These are phyloP conservation scores for Lasiodiplodia citricola DNA, from an alignment of 2,329 filamentous ascomycete species.

Conservation along the genomic window DNA sequence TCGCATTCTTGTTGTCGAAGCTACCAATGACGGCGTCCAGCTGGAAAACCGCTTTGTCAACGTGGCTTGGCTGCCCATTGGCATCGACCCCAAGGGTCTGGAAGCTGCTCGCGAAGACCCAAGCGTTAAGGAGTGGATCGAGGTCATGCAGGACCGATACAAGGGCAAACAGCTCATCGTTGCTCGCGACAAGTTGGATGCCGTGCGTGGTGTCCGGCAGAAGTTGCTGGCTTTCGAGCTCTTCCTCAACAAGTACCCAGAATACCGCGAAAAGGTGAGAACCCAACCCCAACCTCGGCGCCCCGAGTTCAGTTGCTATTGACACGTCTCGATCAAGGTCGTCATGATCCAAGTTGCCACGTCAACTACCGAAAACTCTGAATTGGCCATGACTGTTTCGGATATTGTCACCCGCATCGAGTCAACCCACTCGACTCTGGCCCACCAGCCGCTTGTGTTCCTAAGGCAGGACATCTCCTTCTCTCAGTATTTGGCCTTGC, in stretches of 20 bases:
- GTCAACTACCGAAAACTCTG: slow-evolving; percentile 84
- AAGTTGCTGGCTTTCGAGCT: slow-evolving; percentile 92
- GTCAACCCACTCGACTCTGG: slow-evolving; percentile 85
- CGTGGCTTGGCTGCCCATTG: slow-evolving; percentile 83
- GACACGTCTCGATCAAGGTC: slow-evolving; percentile 55
- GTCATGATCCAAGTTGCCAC: slow-evolving; percentile 94
- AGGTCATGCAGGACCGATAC: slow-evolving; percentile 81
- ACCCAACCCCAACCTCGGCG: neutral
- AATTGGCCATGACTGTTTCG: slow-evolving; percentile 85
- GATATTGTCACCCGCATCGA: slow-evolving; percentile 96
- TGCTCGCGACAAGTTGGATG: slow-evolving; percentile 90
- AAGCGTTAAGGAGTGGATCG: slow-evolving; percentile 79
- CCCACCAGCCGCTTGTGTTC: slow-evolving; percentile 91
- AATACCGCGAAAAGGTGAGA: slow-evolving; percentile 76
- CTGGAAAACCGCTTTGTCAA: slow-evolving; percentile 93
- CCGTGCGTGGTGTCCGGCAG: slow-evolving; percentile 88
- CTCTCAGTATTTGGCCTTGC: slow-evolving; percentile 86
- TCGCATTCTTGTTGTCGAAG: slow-evolving; percentile 86
- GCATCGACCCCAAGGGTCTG: slow-evolving; percentile 83
- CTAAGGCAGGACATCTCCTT: slow-evolving; percentile 95
- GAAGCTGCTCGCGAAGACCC: slow-evolving; percentile 71
- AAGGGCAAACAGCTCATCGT: slow-evolving; percentile 89
- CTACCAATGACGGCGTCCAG: slow-evolving; percentile 84
- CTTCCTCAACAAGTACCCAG: slow-evolving; percentile 90
- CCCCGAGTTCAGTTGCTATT: slow-evolving; percentile 14